phyloP scores from a whole-genome alignment of 139 green algal genomes.

The Trebouxia sp. region DNA sequence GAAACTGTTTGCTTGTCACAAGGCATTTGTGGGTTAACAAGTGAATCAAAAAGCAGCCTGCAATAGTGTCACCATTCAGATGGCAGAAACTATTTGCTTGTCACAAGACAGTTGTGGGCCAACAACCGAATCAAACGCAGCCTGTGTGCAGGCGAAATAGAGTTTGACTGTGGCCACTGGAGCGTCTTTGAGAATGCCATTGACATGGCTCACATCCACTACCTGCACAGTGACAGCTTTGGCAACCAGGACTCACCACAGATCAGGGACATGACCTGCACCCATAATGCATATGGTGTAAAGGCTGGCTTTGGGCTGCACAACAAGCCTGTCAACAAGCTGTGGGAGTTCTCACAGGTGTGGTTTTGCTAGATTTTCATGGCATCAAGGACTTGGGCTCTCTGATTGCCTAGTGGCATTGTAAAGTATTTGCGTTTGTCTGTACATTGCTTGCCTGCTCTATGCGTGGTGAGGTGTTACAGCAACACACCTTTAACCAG shows the following conservation, averaged over 20 bases:
- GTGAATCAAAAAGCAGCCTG: no score
- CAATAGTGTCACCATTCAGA: no score
- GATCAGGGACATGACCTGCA: slow-evolving; percentile 71
- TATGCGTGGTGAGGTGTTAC: no score
- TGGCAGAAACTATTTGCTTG: not conserved
- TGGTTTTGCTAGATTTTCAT: not conserved
- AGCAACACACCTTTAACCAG: no score
- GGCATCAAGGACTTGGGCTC: no score
- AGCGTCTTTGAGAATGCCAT: slow-evolving; percentile 90
- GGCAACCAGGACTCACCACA: slow-evolving; percentile 67
- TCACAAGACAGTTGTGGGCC: not conserved
- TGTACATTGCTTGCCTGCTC: no score
- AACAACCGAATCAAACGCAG: no score
- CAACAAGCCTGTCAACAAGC: slow-evolving; percentile 81
- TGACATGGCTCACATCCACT: slow-evolving; percentile 92
- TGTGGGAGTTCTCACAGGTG: slow-evolving; percentile 71
- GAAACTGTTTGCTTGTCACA: not conserved
- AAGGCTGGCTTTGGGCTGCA: slow-evolving; percentile 60
- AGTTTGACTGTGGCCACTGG: slow-evolving; percentile 59
- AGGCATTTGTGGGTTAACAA: no score
- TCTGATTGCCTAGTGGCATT: no score
- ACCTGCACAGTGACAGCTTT: slow-evolving; percentile 79
- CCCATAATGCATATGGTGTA: slow-evolving; percentile 42
- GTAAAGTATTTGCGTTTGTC: no score
- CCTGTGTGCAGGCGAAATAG: slow-evolving; percentile 58